Conservation (phyloP, 1,139 yeast genomes). For the Sugiyamaella neomexicana region DNA sequence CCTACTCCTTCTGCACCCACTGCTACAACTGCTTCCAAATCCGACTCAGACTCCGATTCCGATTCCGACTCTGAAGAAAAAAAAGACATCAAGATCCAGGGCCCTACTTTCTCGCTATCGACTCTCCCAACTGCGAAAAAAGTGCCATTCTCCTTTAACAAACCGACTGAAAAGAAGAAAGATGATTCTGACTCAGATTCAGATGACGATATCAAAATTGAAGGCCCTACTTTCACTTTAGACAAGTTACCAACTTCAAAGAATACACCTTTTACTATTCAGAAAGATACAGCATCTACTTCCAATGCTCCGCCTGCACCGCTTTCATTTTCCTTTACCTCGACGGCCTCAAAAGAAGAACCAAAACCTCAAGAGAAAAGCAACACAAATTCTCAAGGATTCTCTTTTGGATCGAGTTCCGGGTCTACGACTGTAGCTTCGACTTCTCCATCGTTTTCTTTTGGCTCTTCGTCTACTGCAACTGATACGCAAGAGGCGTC, state of each 20-base stretch:
- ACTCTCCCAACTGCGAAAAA: conserved; percentile 56
- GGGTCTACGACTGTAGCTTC: conserved; percentile 18
- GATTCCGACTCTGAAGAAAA: conserved; percentile 21
- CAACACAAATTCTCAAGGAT: not conserved
- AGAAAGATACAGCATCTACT: not conserved
- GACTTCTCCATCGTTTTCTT: conserved; percentile 26
- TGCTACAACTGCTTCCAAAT: conserved; percentile 23
- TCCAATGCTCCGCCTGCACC: conserved; percentile 19
- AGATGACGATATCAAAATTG: conserved; percentile 27
- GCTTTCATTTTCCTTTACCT: conserved; percentile 29
- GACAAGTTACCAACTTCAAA: conserved; percentile 26
- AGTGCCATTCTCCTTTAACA: conserved; percentile 50
- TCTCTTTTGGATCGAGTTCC: conserved; percentile 17
- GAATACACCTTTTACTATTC: conserved; percentile 26
- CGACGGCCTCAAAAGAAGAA: not conserved
- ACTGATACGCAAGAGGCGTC: not conserved
- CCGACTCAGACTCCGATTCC: conserved; percentile 43
- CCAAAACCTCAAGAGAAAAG: not conserved
- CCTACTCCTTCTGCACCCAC: not conserved
- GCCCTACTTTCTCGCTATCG: conserved; percentile 61
- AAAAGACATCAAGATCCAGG: conserved; percentile 45
- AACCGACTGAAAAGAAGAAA: conserved; percentile 11
- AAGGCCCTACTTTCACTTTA: conserved; percentile 31
- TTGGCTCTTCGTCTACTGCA: conserved; percentile 36
- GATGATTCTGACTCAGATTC: conserved; percentile 27